A percentile compares a stretch with the other conserved stretches of the same genome.
These are phyloP conservation scores for Entomophthora muscae DNA, from an alignment of 371 early-diverging fungal genomes.

Conservation along the genomic window DNA sequence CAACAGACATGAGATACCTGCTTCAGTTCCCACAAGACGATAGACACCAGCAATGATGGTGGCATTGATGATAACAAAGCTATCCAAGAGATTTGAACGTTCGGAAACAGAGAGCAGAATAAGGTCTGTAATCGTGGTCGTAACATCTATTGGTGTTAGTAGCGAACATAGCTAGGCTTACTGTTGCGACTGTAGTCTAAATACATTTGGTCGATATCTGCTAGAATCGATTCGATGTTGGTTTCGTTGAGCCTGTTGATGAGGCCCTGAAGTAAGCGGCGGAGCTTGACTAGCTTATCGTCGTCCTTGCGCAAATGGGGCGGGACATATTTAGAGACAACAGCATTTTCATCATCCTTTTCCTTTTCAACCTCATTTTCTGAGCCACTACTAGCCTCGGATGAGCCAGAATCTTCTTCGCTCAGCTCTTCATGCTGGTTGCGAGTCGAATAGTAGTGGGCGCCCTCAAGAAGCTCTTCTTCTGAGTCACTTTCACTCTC, in stretches of 20 bases:
- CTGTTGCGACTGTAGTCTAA: conserved; percentile 63
- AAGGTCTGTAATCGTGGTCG: conserved; percentile 57
- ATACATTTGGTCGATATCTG: conserved; percentile 62
- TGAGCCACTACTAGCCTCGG: not conserved
- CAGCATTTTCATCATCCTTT: conserved; percentile 3
- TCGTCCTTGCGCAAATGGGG: conserved; percentile 63
- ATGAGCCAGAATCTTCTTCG: conserved; percentile 4
- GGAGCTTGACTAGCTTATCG: conserved; percentile 37
- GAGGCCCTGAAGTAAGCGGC: conserved; percentile 66
- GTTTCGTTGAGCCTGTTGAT: conserved; percentile 59
- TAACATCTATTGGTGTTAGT: conserved; percentile 38
- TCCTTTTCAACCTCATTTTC: conserved; percentile 1
- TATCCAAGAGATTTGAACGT: conserved; percentile 67
- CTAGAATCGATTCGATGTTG: conserved; percentile 70
- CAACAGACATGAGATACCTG: conserved; percentile 26
- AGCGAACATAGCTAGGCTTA: conserved; percentile 13
- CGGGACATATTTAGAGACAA: conserved; percentile 59
- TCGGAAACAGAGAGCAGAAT: conserved; percentile 57
- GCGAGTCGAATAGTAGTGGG: conserved; percentile 7
- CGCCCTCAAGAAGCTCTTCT: conserved; percentile 10
- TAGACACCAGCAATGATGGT: conserved; percentile 65
- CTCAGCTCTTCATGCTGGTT: conserved; percentile 5
- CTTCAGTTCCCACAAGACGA: conserved; percentile 68
- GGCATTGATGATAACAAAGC: conserved; percentile 75
- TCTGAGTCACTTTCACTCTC: conserved; percentile 13